Evolutionary conservation across 2,329 filamentous ascomycete species (phyloP).

Genomic region (Pseudopithomyces chartarum): DNA sequence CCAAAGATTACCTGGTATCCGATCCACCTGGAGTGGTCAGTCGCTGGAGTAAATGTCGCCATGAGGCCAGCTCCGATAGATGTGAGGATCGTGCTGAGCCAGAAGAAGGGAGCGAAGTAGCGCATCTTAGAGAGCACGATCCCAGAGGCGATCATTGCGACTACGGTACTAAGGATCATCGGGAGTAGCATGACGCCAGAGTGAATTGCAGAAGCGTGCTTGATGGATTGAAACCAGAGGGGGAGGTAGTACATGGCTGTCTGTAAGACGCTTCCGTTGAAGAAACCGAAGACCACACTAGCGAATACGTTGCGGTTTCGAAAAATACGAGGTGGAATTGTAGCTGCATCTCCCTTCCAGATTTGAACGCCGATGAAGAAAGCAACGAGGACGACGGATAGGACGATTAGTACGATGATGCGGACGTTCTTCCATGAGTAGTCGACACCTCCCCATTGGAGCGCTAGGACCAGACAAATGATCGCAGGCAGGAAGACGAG

Average conservation of each 20-base stretch:
- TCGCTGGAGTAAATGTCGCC: constrained; percentile 40
- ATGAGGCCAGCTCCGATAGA: constrained; percentile 48
- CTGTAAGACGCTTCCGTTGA: background rate
- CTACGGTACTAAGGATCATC: constrained; percentile 18
- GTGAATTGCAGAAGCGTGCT: constrained; percentile 12
- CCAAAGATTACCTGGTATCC: constrained; percentile 28
- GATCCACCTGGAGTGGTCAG: constrained; percentile 27
- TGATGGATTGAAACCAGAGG: constrained; percentile 28
- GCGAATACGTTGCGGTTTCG: constrained; percentile 14
- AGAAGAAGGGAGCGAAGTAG: constrained; percentile 50
- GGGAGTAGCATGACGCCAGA: constrained; percentile 21
- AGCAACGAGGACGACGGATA: constrained; percentile 47
- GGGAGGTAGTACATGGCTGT: constrained; percentile 19
- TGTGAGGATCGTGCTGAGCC: constrained; percentile 37
- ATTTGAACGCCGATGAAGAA: constrained; percentile 44
- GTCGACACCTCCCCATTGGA: constrained; percentile 34
- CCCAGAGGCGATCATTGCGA: constrained; percentile 29
- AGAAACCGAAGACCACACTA: constrained; percentile 6
- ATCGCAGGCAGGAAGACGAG: constrained; percentile 31
- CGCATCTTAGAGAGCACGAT: constrained; percentile 42
- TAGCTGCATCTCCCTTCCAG: constrained; percentile 15
- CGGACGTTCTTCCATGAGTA: constrained; percentile 46
- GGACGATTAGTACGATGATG: constrained; percentile 50
- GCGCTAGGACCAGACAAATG: constrained; percentile 33
- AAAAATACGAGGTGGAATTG: constrained; percentile 21